Evolutionary conservation across 106 monocot genomes (phyloP).

Genomic region (Dendrobium chrysotoxum): DNA sequence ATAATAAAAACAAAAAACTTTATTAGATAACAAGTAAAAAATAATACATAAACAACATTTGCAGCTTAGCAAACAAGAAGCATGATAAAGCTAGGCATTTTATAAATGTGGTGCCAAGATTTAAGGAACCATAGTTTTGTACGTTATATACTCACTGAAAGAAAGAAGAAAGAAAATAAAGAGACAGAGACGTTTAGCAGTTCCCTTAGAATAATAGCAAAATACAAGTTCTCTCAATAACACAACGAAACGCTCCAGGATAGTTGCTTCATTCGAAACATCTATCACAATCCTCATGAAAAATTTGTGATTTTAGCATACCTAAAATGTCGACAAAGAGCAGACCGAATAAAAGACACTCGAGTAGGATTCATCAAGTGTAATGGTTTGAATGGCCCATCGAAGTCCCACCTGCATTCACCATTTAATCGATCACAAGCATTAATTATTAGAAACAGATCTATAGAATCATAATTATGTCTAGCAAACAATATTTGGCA

Average conservation of each 20-base stretch:
- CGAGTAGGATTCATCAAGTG: constrained; percentile 84
- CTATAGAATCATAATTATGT: neutral
- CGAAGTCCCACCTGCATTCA: constrained; percentile 78
- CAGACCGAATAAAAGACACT: constrained; percentile 79
- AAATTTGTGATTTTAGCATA: constrained; percentile 12
- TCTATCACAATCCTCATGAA: neutral
- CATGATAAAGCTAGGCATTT: neutral
- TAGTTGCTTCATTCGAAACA: neutral
- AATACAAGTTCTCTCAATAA: neutral
- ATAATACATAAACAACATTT: neutral
- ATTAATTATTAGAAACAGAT: neutral
- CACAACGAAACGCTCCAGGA: neutral
- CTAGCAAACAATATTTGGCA: neutral
- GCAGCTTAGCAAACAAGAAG: neutral
- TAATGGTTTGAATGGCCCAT: constrained; percentile 91
- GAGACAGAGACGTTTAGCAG: neutral
- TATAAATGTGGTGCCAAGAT: neutral
- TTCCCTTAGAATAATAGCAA: neutral
- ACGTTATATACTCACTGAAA: neutral
- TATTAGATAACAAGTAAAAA: neutral
- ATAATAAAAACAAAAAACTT: too few species aligned
- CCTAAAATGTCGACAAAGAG: constrained; percentile 86
- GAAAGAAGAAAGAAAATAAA: neutral
- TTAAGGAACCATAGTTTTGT: neutral
- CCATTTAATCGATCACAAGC: neutral